A percentile compares a stretch with the other conserved stretches of the same genome.
Evolutionary conservation across 345 rosid species (phyloP).

Genomic region (Hibiscus mutabilis): DNA sequence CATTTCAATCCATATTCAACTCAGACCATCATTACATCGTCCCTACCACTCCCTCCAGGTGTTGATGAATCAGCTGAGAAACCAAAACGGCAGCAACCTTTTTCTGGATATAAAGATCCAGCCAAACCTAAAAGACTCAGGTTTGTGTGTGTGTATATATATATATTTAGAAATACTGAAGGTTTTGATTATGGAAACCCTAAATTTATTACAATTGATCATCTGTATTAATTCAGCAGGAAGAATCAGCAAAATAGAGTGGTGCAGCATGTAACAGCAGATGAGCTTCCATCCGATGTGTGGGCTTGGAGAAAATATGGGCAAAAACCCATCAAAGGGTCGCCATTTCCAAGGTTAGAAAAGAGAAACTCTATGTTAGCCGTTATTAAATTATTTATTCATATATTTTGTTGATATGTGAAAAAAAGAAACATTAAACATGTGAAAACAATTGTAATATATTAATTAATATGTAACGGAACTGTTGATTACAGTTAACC

Average conservation of each 20-base stretch:
- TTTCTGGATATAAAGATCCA: not conserved
- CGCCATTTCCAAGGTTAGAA: conserved; percentile 66
- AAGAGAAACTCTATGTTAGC: too few relatives aligned
- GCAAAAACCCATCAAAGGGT: conserved; percentile 79
- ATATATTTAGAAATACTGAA: not conserved
- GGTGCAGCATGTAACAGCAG: conserved; percentile 46
- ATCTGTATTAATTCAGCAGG: conserved; percentile 21
- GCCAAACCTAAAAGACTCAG: conserved; percentile 33
- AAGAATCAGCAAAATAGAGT: conserved; percentile 49
- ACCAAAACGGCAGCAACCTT: conserved; percentile 14
- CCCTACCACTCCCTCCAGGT: conserved; percentile 30
- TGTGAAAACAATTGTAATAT: too few relatives aligned
- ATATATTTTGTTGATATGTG: too few relatives aligned
- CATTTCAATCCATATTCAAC: conserved; percentile 24
- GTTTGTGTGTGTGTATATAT: conserved; percentile 22
- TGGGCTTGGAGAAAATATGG: conserved; percentile 94
- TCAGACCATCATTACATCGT: conserved; percentile 24
- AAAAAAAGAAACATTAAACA: too few relatives aligned
- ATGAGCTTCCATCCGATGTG: conserved; percentile 45
- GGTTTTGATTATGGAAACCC: not conserved
- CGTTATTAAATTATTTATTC: too few relatives aligned
- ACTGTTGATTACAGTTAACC: too few relatives aligned
- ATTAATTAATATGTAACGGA: too few relatives aligned
- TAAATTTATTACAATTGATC: not conserved
- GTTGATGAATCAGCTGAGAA: conserved; percentile 22